Percentiles rank a stretch among this genome's conserved stretches.
phyloP scores from a whole-genome alignment of 75 land plant genomes.

The Selaginella moellendorffii region DNA sequence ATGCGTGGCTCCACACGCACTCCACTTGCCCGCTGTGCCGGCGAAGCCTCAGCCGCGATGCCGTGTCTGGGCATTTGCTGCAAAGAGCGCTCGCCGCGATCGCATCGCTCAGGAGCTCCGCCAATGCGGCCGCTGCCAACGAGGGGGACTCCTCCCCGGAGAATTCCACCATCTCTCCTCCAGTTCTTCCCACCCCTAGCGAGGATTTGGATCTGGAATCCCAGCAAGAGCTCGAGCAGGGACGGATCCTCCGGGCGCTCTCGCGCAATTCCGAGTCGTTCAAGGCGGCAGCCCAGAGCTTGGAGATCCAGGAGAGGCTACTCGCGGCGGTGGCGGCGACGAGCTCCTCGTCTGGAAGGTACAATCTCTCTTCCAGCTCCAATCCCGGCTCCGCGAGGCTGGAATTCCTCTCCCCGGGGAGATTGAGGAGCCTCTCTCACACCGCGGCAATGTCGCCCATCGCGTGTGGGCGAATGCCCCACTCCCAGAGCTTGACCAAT shows the following conservation, averaged over 20 bases:
- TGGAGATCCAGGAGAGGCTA: not conserved
- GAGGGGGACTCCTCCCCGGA: not conserved
- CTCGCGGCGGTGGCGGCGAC: not conserved
- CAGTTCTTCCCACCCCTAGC: too few relatives aligned
- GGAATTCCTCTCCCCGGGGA: not conserved
- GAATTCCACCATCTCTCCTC: not conserved
- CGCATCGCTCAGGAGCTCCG: not conserved
- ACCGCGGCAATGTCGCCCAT: not conserved
- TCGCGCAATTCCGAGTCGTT: not conserved
- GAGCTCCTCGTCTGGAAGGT: too few relatives aligned
- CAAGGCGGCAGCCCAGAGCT: not conserved
- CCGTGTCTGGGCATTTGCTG: not conserved
- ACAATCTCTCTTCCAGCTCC: too few relatives aligned
- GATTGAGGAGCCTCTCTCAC: not conserved
- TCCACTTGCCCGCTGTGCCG: slow-evolving; percentile 55
- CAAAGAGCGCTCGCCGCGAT: not conserved
- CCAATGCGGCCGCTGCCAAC: not conserved
- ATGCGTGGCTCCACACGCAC: slow-evolving; percentile 41
- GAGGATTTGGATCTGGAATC: too few relatives aligned
- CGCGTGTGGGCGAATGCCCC: not conserved
- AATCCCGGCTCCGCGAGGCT: not conserved
- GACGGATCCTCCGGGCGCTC: not conserved
- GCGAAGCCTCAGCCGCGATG: slow-evolving; percentile 7
- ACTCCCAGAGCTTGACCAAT: not conserved
- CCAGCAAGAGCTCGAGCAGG: not conserved